Evolutionary conservation across 352 stramenopile genomes (phyloP).

Genomic region (Pythium plurisporium): DNA sequence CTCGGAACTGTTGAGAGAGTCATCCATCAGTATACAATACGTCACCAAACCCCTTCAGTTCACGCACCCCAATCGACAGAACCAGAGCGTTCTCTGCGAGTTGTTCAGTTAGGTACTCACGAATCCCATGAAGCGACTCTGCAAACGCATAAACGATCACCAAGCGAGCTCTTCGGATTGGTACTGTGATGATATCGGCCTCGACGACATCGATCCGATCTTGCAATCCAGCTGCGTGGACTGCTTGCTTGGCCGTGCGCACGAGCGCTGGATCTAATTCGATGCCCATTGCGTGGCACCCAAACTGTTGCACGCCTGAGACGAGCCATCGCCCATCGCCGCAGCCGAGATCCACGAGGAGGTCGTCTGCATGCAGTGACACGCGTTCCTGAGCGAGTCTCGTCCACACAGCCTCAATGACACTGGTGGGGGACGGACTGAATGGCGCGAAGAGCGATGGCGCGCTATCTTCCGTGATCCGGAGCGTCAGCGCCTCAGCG

Average conservation of each 20-base stretch:
- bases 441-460: conserved; percentile 63
- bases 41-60: background rate
- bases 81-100: conserved; percentile 37
- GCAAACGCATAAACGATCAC: conserved; percentile 86
- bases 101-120: conserved; percentile 42
- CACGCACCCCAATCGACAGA: conserved; percentile 77
- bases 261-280: conserved; percentile 65
- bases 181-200: conserved; percentile 50
- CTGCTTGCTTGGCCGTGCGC: conserved; percentile 22
- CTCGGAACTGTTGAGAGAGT: conserved; percentile 71
- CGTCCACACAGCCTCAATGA: conserved; percentile 67
- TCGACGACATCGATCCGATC: conserved; percentile 43
- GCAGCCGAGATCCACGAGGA: conserved; percentile 79
- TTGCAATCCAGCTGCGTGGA: conserved; percentile 23
- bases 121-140: conserved; percentile 63
- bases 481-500: conserved; percentile 42
- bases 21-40: background rate
- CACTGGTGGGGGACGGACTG: conserved; percentile 53
- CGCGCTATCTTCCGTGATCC: background rate
- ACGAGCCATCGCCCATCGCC: conserved; percentile 79
- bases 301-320: conserved; percentile 49
- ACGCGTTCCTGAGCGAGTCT: conserved; percentile 24
- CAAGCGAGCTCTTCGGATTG: conserved; percentile 47
- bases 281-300: conserved; percentile 61
- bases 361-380: conserved; percentile 30